phyloP scores from a whole-genome alignment of 768 basidiomycete genomes.

The Boletellus ananiceps region DNA sequence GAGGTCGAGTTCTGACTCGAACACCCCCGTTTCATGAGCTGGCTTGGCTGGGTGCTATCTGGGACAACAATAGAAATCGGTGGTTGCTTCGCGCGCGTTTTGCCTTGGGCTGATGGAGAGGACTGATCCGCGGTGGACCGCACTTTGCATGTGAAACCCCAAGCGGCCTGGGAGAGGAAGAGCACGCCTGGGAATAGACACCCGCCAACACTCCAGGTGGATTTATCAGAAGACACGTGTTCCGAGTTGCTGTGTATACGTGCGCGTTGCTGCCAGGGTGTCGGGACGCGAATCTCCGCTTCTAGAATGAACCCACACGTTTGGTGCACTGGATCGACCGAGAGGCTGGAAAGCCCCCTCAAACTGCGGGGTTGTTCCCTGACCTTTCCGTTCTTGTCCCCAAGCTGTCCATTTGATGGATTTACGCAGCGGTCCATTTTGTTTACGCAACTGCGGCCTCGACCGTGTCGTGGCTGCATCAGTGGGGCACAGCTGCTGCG shows the following conservation, averaged over 20 bases:
- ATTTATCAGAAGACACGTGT: conserved; percentile 19
- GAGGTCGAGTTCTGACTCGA: conserved; percentile 52
- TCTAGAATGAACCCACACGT: conserved; percentile 9
- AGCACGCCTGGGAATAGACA: conserved; percentile 11
- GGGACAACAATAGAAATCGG: conserved; percentile 9
- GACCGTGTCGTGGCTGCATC: conserved; percentile 5
- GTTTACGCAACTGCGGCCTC: conserved; percentile 17
- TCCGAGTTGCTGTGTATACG: conserved; percentile 12
- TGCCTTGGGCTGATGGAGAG: background rate
- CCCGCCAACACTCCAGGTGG: conserved; percentile 12
- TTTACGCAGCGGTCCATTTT: conserved; percentile 16
- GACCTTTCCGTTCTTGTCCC: conserved; percentile 6
- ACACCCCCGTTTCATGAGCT: conserved; percentile 18
- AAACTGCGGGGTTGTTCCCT: conserved; percentile 28
- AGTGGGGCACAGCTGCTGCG: background rate
- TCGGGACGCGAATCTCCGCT: conserved; percentile 19
- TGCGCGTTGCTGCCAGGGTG: too few relatives aligned
- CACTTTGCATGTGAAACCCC: conserved; percentile 3
- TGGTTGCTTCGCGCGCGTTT: conserved; percentile 9
- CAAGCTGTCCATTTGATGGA: conserved; percentile 12
- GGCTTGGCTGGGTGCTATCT: background rate
- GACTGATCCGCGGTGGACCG: background rate
- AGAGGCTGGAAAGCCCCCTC: conserved; percentile 17
- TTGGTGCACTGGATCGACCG: conserved; percentile 21
- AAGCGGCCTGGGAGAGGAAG: conserved; percentile 11